Base-by-base conservation (phyloP, 768 basidiomycete species). In the Cystobasidium ongulense region DNA sequence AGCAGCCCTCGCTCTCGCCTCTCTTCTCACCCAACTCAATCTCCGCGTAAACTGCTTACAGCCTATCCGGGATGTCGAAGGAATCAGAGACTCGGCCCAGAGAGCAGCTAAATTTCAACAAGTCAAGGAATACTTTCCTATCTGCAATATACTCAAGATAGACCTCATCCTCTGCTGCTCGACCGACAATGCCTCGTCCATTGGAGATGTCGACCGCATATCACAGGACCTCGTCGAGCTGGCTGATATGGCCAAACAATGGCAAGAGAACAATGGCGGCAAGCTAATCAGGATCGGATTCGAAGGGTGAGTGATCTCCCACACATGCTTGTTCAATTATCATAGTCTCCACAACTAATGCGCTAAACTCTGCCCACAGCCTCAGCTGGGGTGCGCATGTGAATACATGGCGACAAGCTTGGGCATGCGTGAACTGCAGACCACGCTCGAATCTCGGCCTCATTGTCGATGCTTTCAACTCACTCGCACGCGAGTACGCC, bases 391-490 rank as follows among this genome's bases (percentile, higher is more conserved):
- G 83, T 72, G 80, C 81, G 43, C 75, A 78, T 21, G 76, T 81
- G 62, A 78, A 81, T 61, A 79, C 77, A 31, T 84, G 83, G 83
- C 78, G 81, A 67, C 78, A 82, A 52, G 82, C 81, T 2, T 84
- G 81, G 81, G 77, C 81, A 21, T 81, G 82, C 27, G 81, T 83
- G 1, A 77, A 79, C 64, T 63, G 66, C 1, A 81, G 80, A 15
- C 77, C 81, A 72, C 77, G 79, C 36, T 78, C 79, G n/a, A 83
- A 84, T 74, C 78, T 83, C 41, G 83, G 83, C 5, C 63, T 84
- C 62, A 80, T 82, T 54, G 74, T 82, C 64, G 82, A 82, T 75
- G 81, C 80, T 21, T 83, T 83, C 78, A 83, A 83, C 74, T 80
- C 75, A 25, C 81, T 81, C 33, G 83, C 78, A 1, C 79, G 80